Conservation (phyloP, 768 basidiomycete genomes). For the Phanerochaete carnosa region DNA sequence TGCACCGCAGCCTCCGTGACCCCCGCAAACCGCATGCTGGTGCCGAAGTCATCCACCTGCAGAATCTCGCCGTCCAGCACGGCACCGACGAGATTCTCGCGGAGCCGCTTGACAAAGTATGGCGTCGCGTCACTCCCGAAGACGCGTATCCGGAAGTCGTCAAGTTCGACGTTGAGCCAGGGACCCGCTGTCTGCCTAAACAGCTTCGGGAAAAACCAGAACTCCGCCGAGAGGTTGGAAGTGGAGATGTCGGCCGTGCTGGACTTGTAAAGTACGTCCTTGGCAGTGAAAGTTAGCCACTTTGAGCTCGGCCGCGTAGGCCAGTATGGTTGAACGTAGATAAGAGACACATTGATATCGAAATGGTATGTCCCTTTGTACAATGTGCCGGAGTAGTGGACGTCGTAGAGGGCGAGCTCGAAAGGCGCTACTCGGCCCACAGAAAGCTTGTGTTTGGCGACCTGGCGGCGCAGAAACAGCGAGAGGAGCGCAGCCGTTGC, state of each 20-base stretch:
- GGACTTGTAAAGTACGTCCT: constrained; percentile 32
- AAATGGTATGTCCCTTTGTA: constrained; percentile 17
- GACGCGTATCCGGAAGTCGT: constrained; percentile 35
- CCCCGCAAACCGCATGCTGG: constrained; percentile 29
- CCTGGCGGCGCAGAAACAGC: neutral
- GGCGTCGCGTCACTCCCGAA: constrained; percentile 34
- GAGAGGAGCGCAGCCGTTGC: neutral
- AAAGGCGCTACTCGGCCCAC: constrained; percentile 13
- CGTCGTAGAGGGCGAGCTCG: constrained; percentile 11
- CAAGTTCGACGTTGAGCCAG: constrained; percentile 31
- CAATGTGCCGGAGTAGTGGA: constrained; percentile 18
- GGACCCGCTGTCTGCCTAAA: constrained; percentile 35
- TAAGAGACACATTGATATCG: constrained; percentile 13
- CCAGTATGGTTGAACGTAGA: constrained; percentile 26
- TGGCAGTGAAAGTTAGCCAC: constrained; percentile 29
- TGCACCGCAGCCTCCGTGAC: constrained; percentile 16
- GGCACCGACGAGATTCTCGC: constrained; percentile 36
- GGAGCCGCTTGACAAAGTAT: constrained; percentile 32
- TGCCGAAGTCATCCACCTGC: constrained; percentile 36
- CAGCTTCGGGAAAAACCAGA: constrained; percentile 39
- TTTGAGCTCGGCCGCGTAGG: constrained; percentile 28
- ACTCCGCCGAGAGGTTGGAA: constrained; percentile 17
- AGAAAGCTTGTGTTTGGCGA: constrained; percentile 11
- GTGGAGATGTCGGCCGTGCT: constrained; percentile 22
- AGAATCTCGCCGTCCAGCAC: constrained; percentile 38